phyloP scores from a whole-genome alignment of 495 filamentous ascomycete species.

The Neurospora africana region DNA sequence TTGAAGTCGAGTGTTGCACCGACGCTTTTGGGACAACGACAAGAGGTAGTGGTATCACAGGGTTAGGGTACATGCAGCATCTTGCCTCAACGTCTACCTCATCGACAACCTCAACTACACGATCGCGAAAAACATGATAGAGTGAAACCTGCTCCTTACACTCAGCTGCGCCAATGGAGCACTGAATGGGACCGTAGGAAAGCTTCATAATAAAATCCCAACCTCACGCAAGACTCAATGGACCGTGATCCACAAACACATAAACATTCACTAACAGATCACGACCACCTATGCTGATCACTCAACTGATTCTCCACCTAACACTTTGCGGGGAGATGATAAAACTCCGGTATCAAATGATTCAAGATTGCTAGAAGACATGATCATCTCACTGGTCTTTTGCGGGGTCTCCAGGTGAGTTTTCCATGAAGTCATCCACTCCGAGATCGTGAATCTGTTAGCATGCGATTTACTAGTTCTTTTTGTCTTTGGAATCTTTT shows the following conservation, averaged over 20 bases:
- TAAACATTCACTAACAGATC: background rate
- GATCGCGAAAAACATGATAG: background rate
- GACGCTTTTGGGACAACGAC: background rate
- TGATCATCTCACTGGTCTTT: background rate
- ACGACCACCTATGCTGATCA: background rate
- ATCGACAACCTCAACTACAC: background rate
- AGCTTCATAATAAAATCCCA: background rate
- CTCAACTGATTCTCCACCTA: background rate
- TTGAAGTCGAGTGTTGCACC: background rate
- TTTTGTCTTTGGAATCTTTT: background rate
- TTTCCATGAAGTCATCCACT: fast-evolving
- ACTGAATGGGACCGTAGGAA: background rate
- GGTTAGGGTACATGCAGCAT: background rate
- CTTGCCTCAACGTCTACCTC: background rate
- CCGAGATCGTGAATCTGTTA: background rate
- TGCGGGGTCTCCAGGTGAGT: background rate
- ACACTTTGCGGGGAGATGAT: background rate
- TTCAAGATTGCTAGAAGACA: background rate
- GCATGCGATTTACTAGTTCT: background rate
- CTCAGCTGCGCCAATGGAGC: too few species aligned
- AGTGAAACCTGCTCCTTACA: background rate
- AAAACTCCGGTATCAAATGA: background rate
- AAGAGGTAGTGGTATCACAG: background rate
- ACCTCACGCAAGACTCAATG: background rate
- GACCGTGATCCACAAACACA: background rate